Percentiles rank a stretch among this genome's conserved stretches.
Conservation (phyloP, 805 yeast genomes). For the Nakazawaea pomicola region DNA sequence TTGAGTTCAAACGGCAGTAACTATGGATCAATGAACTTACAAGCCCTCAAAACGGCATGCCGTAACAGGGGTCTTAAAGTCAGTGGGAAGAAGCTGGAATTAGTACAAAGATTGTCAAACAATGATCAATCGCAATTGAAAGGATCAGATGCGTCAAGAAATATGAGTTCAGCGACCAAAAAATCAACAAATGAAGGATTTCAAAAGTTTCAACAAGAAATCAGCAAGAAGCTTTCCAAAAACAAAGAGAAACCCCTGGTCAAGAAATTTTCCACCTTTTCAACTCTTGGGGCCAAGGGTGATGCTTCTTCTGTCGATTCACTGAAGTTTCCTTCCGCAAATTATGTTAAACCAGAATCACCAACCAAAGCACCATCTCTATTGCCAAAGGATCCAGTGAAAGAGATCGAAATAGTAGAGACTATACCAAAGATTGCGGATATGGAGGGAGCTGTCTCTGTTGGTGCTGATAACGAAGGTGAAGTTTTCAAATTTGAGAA, state of each 20-base stretch:
- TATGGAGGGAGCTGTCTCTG: constrained; percentile 12
- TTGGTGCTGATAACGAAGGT: constrained; percentile 7
- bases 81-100: constrained; percentile 56
- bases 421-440: constrained; percentile 10
- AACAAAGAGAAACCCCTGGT: constrained; percentile 2
- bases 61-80: constrained; percentile 54
- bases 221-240: constrained; percentile 1
- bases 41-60: constrained; percentile 54
- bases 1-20: constrained; percentile 19
- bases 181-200: constrained; percentile 6
- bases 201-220: constrained; percentile 6
- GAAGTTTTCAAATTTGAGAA: constrained; percentile 4
- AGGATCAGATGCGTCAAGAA: background rate
- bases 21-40: constrained; percentile 41
- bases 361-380: constrained; percentile 22
- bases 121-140: constrained; percentile 5
- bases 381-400: constrained; percentile 18
- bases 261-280: constrained; percentile 19
- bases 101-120: constrained; percentile 33
- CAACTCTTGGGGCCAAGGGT: constrained; percentile 38
- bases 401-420: constrained; percentile 5
- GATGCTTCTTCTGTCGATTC: constrained; percentile 56
- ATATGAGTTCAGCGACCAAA: constrained; percentile 14
- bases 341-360: constrained; percentile 20
- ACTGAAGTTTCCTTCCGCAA: constrained; percentile 39